Conservation (phyloP, 805 yeast species). For the Kuraishia cidri region DNA sequence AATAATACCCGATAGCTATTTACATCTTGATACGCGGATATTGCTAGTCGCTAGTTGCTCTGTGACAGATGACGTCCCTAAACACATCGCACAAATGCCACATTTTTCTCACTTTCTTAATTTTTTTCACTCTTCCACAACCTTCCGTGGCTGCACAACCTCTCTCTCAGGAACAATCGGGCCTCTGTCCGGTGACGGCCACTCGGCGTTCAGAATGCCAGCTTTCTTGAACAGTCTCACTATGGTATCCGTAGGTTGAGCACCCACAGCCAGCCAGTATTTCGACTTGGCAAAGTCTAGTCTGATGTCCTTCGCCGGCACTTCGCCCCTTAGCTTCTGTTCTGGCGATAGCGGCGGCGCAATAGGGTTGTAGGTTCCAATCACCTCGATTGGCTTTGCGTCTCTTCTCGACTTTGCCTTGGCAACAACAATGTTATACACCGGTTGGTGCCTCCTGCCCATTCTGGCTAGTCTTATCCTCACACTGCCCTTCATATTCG, state of each 20-base stretch:
- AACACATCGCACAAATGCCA: too few species aligned
- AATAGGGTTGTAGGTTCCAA: slow-evolving; percentile 87
- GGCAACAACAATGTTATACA: slow-evolving; percentile 88
- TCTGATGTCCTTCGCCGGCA: slow-evolving; percentile 68
- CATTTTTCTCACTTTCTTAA: too few species aligned
- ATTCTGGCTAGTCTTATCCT: slow-evolving; percentile 88
- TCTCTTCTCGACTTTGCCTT: slow-evolving; percentile 72
- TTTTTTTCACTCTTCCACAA: too few species aligned
- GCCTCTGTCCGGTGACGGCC: slow-evolving; percentile 40
- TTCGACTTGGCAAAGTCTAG: slow-evolving; percentile 84
- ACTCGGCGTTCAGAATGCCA: slow-evolving; percentile 52
- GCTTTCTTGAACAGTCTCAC: slow-evolving; percentile 69
- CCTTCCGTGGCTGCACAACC: slow-evolving; percentile 7
- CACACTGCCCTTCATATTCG: slow-evolving; percentile 55
- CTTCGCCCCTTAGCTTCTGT: slow-evolving; percentile 44
- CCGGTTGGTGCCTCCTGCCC: slow-evolving; percentile 82
- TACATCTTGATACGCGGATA: too few species aligned
- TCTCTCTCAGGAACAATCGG: slow-evolving; percentile 10
- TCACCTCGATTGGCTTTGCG: slow-evolving; percentile 84
- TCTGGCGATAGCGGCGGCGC: slow-evolving; percentile 61
- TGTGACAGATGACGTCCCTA: too few species aligned
- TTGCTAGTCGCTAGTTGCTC: too few species aligned
- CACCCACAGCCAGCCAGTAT: slow-evolving; percentile 97
- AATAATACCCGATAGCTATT: too few species aligned
- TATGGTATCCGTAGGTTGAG: slow-evolving; percentile 84